Base-by-base conservation (phyloP, 2,329 filamentous ascomycete genomes). In the Phaeosphaeriaceae sp. region DNA sequence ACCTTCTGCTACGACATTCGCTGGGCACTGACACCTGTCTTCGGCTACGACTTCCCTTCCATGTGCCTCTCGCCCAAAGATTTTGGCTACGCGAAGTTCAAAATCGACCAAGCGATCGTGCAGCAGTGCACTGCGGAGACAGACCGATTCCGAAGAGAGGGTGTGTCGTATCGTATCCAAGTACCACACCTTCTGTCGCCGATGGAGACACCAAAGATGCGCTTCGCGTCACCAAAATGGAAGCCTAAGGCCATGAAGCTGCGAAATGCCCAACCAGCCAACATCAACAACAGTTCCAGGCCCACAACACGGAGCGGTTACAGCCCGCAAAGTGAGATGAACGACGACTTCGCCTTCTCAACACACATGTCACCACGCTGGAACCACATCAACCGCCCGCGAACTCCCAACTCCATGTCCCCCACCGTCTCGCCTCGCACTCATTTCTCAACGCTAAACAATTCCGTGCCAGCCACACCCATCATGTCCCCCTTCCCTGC, bases 1-100 rank as follows among this genome's bases (percentile, higher is more conserved):
- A 97, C 91, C 0, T 98, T 98, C 76, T 98, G 94, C 79, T 88
- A 89, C 75, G 81, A 86, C 36, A 96, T 99, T 61, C 89, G 94
- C 15, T 89, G 89, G 57, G 93, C 91, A 0, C 81, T 99, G 54
- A 95, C 95, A 9, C 95, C 95, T 5, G 84, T 99, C 58, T 99
- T 99, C 75, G 95, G 95, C 0, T 85, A 88, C 13, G 85, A 88
- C 42, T 99, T 99, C 74, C 89, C 92, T 2, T 82, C 83, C 2
- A 79, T 87, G 47, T 99, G 95, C 75, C 80, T 89, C 15, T 83
- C 79, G 1, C 87, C 88, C 1, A 82, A 85, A n/a, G 82, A 88
- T 36, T 70, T 85, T n/a, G 83, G 84, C 15, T 92, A 88, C 73
- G 85, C 83, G 11, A 73, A 69, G 44, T 83, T 80, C 69, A 69